Evolutionary conservation across 108 stramenopile genomes (phyloP).

Genomic region (Schizochytrium sp.): DNA sequence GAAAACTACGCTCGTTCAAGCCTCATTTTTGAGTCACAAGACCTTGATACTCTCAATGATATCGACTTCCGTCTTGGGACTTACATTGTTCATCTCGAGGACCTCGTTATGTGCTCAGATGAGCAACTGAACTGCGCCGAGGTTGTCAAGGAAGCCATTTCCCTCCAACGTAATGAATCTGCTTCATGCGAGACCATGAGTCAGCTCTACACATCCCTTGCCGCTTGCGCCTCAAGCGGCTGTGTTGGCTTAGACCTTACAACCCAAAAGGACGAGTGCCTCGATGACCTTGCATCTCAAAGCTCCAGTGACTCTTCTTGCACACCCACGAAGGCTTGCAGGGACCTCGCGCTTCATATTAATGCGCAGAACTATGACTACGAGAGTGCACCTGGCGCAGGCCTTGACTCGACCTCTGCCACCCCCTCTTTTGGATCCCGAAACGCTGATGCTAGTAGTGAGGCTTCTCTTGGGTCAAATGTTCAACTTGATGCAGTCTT

Average conservation of each 20-base stretch:
- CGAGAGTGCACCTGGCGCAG: background rate
- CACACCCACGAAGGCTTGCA: constrained; percentile 35
- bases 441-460: background rate
- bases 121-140: constrained; percentile 18
- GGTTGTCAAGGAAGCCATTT: background rate
- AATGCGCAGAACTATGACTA: constrained; percentile 37
- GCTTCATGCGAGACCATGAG: constrained; percentile 40
- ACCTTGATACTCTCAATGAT: constrained; percentile 1
- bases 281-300: background rate
- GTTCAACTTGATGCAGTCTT: background rate
- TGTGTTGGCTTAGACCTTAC: constrained; percentile 31
- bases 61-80: constrained; percentile 18
- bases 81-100: background rate
- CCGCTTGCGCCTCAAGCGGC: constrained; percentile 23
- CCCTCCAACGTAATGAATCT: background rate
- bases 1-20: background rate
- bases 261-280: constrained; percentile 10
- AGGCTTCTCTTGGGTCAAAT: background rate
- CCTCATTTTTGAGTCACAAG: background rate
- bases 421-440: background rate
- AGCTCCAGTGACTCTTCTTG: background rate
- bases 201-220: constrained; percentile 14
- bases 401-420: constrained; percentile 4
- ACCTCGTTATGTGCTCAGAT: constrained; percentile 14
- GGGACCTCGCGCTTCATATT: constrained; percentile 17